These are phyloP conservation scores for Aspergillus pseudonomiae DNA, from an alignment of 2,329 filamentous ascomycete genomes.

Conservation along the genomic window DNA sequence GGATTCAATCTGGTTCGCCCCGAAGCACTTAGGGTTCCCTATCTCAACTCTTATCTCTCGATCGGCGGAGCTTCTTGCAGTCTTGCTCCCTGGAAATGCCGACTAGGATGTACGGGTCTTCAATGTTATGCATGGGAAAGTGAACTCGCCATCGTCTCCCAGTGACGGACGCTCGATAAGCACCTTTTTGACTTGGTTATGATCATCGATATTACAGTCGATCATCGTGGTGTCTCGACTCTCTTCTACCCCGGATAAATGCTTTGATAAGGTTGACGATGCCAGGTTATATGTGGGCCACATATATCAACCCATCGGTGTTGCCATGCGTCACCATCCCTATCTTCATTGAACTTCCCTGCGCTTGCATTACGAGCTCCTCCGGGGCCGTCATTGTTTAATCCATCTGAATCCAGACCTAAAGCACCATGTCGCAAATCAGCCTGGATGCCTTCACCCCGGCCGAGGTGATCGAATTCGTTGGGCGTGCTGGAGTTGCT, in stretches of 20 bases:
- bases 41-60: constrained; percentile 3
- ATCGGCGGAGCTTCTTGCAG: background rate
- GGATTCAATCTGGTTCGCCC: background rate
- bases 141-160: background rate
- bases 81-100: background rate
- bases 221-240: background rate
- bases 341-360: background rate
- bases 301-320: background rate
- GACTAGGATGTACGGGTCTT: background rate
- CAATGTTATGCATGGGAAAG: background rate
- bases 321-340: background rate
- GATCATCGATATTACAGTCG: background rate
- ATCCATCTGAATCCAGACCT: background rate
- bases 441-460: constrained; percentile 48
- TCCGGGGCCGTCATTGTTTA: background rate
- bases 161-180: background rate
- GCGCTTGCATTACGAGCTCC: background rate
- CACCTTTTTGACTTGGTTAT: background rate
- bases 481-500: constrained; percentile 53
- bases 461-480: constrained; percentile 54
- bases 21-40: background rate
- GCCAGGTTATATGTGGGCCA: background rate
- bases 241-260: background rate
- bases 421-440: background rate
- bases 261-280: background rate